Evolutionary conservation across 192 early-diverging fungal species (phyloP), one percentile per base, ranked within the genome.

Genomic region (Coemansia sp.): DNA sequence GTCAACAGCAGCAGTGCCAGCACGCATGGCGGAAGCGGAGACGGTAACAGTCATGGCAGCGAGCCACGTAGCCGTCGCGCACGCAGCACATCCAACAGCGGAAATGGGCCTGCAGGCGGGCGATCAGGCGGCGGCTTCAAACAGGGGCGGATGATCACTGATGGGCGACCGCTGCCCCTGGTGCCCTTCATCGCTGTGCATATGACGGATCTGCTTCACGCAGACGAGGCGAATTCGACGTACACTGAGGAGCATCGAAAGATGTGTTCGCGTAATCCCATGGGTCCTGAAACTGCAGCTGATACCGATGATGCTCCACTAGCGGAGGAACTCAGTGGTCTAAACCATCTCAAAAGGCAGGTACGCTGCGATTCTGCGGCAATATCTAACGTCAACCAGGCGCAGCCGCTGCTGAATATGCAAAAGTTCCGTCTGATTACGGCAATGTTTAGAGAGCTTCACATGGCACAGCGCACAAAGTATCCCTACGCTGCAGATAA

Each of bases 141-240:
- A 51, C 73, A 71, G 32, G 73, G 73, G 3, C 64, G 65, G n/a
- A 72, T 73, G 66, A 61, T 69, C 1, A 67, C 69, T 22, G 71
- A 76, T 44, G 73, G 73, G 21, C 62, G 58, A 10, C 74, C 79
- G 24, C 56, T 82, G 18, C 80, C 82, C 4, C 51, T 84, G 21
- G 66, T 84, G 19, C 82, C 82, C 2, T 84, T 84, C 52, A 67
- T 84, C 19, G 82, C 75, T 5, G 78, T 84, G 57, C 82, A 84
- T 21, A 74, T 84, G 75, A 84, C 82, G 0, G 82, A 84, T 50
- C 65, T 84, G 60, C 52, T 84, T 32, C 76, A 84, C 28, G 76
- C 78, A 2, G 82, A 84, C 55, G 75, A 84, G 62, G 82, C 75
- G 16, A 84, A 84, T 62, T 54, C 75, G 41, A 76, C 82, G 14